A percentile compares a stretch with the other conserved stretches of the same genome.
Evolutionary conservation across 441 rosid species (phyloP).

Genomic region (Lepidium campestre): DNA sequence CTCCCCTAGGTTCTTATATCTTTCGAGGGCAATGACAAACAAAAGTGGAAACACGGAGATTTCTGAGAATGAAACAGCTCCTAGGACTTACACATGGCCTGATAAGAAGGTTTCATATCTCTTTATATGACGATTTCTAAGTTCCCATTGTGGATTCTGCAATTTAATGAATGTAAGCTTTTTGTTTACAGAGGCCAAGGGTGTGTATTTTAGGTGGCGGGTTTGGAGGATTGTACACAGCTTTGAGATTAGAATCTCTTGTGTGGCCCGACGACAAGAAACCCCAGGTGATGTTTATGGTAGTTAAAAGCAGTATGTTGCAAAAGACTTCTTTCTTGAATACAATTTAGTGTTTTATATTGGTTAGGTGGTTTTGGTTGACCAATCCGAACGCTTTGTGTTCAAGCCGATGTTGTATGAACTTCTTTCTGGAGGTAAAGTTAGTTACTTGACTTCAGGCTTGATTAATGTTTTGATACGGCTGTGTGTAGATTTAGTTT

Average conservation of each 20-base stretch:
- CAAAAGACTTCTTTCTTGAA: not conserved
- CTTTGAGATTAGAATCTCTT: constrained; percentile 86
- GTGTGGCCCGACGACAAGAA: constrained; percentile 76
- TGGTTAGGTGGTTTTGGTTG: constrained; percentile 79
- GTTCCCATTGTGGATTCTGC: not conserved
- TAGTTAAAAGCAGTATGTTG: not conserved
- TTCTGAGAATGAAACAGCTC: constrained; percentile 34
- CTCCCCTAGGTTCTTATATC: constrained; percentile 20
- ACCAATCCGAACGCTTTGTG: constrained; percentile 85
- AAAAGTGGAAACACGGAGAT: constrained; percentile 34
- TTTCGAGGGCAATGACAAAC: constrained; percentile 31
- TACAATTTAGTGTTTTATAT: not conserved
- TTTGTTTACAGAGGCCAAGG: constrained; percentile 59
- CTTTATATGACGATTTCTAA: not conserved
- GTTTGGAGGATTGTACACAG: constrained; percentile 91
- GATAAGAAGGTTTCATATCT: constrained; percentile 41
- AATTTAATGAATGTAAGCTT: not conserved
- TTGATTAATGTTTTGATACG: not conserved
- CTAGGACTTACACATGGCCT: constrained; percentile 56
- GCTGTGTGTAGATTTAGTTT: not conserved
- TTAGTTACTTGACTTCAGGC: constrained; percentile 8
- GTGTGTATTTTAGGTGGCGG: constrained; percentile 94
- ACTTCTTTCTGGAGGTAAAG: constrained; percentile 75
- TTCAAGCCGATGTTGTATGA: constrained; percentile 97
- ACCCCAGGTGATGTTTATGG: constrained; percentile 57